phyloP scores from a whole-genome alignment of 768 basidiomycete species.

The Xerocomellus intermedius region DNA sequence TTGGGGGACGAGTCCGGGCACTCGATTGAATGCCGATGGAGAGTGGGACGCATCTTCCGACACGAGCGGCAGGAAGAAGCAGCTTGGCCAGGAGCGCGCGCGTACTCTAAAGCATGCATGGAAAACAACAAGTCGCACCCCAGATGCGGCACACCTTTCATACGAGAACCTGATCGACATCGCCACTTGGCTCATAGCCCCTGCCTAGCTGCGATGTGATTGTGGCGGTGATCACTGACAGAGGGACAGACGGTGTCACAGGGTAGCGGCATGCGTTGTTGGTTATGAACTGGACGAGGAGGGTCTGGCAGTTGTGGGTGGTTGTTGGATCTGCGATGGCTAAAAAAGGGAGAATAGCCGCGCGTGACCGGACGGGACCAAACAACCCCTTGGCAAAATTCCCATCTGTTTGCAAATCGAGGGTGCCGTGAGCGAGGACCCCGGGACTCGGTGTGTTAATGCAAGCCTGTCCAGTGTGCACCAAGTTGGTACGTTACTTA shows the following conservation, averaged over 20 bases:
- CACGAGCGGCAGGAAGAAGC: conserved; percentile 10
- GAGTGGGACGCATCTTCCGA: conserved; percentile 7
- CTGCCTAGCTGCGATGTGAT: conserved; percentile 3
- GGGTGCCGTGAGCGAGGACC: conserved; percentile 25
- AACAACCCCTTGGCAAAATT: conserved; percentile 21
- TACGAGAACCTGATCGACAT: too few species aligned
- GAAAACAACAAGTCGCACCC: too few species aligned
- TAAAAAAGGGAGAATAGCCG: conserved; percentile 15
- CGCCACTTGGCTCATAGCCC: too few species aligned
- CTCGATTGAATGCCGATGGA: conserved; percentile 2
- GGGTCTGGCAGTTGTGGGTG: neutral
- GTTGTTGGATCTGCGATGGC: conserved; percentile 22
- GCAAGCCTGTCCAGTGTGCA: conserved; percentile 1
- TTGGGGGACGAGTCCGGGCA: conserved; percentile 18
- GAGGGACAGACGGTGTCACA: too few species aligned
- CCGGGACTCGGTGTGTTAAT: conserved; percentile 9
- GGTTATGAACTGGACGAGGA: too few species aligned
- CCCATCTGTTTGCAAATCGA: conserved; percentile 19
- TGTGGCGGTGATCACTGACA: conserved; percentile 1
- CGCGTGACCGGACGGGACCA: conserved; percentile 25
- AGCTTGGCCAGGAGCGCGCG: neutral
- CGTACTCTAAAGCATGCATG: neutral
- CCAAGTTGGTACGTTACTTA: conserved; percentile 30
- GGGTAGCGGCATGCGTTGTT: too few species aligned
- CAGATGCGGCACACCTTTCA: too few species aligned